Evolutionary conservation across 345 rosid species (phyloP), one percentile per base, ranked within the genome.

Genomic region (Iberis pinnata): DNA sequence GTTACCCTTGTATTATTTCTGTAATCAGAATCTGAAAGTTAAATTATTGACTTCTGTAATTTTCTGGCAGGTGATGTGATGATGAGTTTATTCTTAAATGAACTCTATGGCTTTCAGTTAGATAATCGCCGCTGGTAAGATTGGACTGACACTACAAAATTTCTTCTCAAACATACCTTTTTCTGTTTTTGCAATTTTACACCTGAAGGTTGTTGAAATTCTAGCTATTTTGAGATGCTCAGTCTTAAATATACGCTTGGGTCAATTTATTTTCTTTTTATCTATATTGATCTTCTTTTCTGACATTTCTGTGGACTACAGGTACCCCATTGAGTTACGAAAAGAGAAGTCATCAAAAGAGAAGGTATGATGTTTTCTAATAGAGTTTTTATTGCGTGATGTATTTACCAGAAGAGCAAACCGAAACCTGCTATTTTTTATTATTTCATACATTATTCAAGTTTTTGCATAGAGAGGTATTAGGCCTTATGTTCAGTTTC

Each of bases 11-110:
- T 40, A 9, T 42, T 37, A 9, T 41, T 48, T 56, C 37, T 44
- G 43, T 43, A 38, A 9, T 14, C 13, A 31, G 53, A 47, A 37
- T 22, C 31, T 38, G 4, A 13, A 22, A 40, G 8, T 19, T 33
- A n/a, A 63, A 5, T 29, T 56, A 41, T 50, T 45, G 12, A 42
- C 51, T 7, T 52, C 22, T 70, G 47, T 58, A 14, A 56, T 49
- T 36, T 29, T 40, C 44, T 53, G 44, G 53, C 81, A 89, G 97
- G 95, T 61, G 98, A 90, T 75, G 78, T 75, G 14, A 77, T 90
- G 79, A 80, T 90, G 92, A 90, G 96, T 81, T 76, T 87, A 62
- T 87, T 90, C 82, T 77, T 87, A 69, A 87, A 90, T 40, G 98
- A 90, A 72, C 90, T 90, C 46, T 87, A 90, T 75, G 96, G 98